Evolutionary conservation across 495 filamentous ascomycete species (phyloP).

Genomic region (Annulohypoxylon stygium): DNA sequence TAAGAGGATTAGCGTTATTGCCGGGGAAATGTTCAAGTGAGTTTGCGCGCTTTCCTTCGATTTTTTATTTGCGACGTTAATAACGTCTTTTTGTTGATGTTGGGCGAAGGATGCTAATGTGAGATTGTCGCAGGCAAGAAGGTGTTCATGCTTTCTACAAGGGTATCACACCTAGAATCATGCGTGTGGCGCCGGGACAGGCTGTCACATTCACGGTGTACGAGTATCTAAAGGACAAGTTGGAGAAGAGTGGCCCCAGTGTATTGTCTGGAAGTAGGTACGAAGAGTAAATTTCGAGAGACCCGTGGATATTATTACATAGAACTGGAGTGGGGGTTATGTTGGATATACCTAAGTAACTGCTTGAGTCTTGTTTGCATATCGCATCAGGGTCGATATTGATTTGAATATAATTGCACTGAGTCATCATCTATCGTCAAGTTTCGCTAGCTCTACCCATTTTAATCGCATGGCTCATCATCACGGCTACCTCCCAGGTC

Average conservation of each 20-base stretch:
- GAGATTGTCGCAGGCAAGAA: constrained; percentile 71
- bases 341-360: background rate
- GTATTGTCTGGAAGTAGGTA: constrained; percentile 76
- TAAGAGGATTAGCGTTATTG: constrained; percentile 80
- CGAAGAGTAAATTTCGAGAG: constrained; percentile 72
- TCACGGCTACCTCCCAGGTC: constrained; percentile 73
- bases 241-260: constrained; percentile 78
- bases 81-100: background rate
- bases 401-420: constrained; percentile 29
- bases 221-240: constrained; percentile 84
- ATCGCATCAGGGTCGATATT: constrained; percentile 20
- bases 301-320: background rate
- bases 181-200: constrained; percentile 97
- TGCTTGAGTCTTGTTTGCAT: background rate
- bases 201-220: constrained; percentile 99
- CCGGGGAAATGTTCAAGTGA: constrained; percentile 91
- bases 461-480: background rate
- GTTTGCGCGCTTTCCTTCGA: constrained; percentile 33
- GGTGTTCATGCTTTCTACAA: constrained; percentile 96
- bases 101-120: constrained; percentile 13
- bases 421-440: constrained; percentile 13
- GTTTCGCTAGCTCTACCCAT: constrained; percentile 19
- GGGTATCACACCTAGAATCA: constrained; percentile 96
- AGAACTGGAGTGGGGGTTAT: background rate
- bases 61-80: background rate